Evolutionary conservation across 2,329 filamentous ascomycete species (phyloP).

Genomic region (Fonsecaea monophora): DNA sequence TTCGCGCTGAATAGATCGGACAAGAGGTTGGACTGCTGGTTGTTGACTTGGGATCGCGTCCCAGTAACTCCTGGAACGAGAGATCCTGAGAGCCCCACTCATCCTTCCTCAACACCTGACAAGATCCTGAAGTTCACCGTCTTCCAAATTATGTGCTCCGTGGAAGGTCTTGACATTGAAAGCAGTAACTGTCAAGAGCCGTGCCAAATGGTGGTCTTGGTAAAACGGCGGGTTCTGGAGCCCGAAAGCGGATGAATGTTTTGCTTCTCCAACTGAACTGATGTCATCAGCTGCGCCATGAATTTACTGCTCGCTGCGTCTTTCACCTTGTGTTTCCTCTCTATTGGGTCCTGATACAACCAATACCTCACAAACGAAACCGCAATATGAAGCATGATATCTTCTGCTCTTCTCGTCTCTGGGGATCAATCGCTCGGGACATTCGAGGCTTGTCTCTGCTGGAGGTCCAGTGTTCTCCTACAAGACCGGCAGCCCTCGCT

Average conservation of each 20-base stretch:
- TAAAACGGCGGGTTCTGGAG: constrained; percentile 1
- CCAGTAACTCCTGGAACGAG: background rate
- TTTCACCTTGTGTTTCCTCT: too few species aligned
- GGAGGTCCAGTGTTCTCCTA: background rate
- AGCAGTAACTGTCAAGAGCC: background rate
- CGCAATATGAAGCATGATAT: background rate
- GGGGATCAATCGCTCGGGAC: background rate
- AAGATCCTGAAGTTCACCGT: too few species aligned
- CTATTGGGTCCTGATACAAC: too few species aligned
- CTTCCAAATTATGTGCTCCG: too few species aligned
- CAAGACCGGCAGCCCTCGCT: background rate
- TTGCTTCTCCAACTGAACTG: background rate
- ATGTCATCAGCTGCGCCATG: background rate
- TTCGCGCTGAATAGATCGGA: background rate
- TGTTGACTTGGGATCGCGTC: background rate
- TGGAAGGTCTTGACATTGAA: background rate
- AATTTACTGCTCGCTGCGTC: background rate
- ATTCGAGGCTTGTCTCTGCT: background rate
- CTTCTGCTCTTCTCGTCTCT: background rate
- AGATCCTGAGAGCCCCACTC: too few species aligned
- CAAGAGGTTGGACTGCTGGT: background rate
- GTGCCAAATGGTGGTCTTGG: background rate
- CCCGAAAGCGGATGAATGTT: background rate
- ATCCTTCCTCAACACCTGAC: too few species aligned
- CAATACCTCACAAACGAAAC: background rate